These are phyloP conservation scores for Ophiocordyceps robertsii DNA, from an alignment of 2,329 filamentous ascomycete genomes.

Conservation along the genomic window DNA sequence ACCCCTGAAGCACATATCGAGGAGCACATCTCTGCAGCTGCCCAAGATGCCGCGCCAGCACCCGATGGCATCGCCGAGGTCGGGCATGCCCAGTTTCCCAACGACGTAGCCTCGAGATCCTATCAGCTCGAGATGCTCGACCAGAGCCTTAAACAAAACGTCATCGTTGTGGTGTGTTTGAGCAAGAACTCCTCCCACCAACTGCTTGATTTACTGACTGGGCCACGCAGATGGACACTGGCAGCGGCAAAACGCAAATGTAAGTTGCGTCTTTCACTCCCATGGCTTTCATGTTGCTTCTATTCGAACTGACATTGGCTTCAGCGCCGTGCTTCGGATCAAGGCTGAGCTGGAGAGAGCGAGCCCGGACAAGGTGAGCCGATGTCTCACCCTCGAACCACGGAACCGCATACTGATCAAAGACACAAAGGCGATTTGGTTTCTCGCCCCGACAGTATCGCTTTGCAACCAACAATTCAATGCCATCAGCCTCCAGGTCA, in stretches of 20 bases:
- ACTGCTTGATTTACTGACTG: not conserved
- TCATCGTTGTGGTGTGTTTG: constrained; percentile 52
- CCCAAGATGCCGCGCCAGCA: constrained; percentile 1
- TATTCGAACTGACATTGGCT: constrained; percentile 4
- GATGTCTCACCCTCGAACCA: not conserved
- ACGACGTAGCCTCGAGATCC: constrained; percentile 33
- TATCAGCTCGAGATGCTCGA: constrained; percentile 71
- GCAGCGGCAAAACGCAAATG: constrained; percentile 68
- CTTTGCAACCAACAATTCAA: constrained; percentile 53
- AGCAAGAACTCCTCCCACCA: not conserved
- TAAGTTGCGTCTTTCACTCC: constrained; percentile 23
- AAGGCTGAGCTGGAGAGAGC: constrained; percentile 46
- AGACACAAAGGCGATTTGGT: constrained; percentile 51
- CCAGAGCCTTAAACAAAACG: constrained; percentile 52
- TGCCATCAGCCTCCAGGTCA: constrained; percentile 46
- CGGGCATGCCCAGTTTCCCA: constrained; percentile 2
- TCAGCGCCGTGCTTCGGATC: constrained; percentile 55
- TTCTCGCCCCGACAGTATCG: constrained; percentile 55
- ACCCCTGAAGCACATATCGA: constrained; percentile 3
- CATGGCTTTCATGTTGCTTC: not conserved
- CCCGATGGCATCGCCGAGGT: constrained; percentile 2
- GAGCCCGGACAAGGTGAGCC: constrained; percentile 35
- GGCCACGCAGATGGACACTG: constrained; percentile 58
- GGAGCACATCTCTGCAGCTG: constrained; percentile 7
- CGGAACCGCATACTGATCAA: not conserved